Conservation (phyloP, 2,329 filamentous ascomycete species). For the Mycosphaerella arachidis region DNA sequence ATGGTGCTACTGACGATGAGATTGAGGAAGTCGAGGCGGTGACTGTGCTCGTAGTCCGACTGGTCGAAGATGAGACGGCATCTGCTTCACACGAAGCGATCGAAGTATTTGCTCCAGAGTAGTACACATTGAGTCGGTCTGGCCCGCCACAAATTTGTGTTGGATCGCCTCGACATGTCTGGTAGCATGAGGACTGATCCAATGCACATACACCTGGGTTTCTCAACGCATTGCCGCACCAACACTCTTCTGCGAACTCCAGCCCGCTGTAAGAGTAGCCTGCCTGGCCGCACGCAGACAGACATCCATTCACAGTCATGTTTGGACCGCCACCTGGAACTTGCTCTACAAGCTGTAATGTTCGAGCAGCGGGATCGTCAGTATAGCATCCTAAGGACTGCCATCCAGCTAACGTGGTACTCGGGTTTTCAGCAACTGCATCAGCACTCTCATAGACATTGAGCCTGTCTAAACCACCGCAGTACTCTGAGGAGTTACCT, state of each 20-base stretch:
- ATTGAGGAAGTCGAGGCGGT: background rate
- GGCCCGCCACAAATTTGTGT: constrained; percentile 26
- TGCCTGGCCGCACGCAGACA: constrained; percentile 18
- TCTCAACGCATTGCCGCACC: constrained; percentile 7
- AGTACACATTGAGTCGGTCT: constrained; percentile 13
- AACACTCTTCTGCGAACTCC: constrained; percentile 29
- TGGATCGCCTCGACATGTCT: constrained; percentile 26
- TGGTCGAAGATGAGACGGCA: constrained; percentile 1
- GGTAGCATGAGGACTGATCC: constrained; percentile 21
- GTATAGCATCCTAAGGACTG: constrained; percentile 26
- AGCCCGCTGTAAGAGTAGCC: constrained; percentile 30
- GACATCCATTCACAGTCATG: constrained; percentile 33
- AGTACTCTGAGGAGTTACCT: constrained; percentile 27
- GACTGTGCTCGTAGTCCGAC: background rate
- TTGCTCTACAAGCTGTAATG: constrained; percentile 13
- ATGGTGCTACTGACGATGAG: background rate
- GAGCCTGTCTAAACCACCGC: constrained; percentile 26
- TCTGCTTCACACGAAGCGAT: too few species aligned
- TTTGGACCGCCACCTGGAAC: constrained; percentile 25
- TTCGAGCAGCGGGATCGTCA: constrained; percentile 3
- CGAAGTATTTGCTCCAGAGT: constrained; percentile 4
- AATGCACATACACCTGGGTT: constrained; percentile 3
- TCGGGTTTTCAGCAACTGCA: background rate
- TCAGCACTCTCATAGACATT: constrained; percentile 22
- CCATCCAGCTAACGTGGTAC: constrained; percentile 20